Base-by-base conservation (phyloP, 192 early-diverging fungal genomes). In the Entrophospora sp. region DNA sequence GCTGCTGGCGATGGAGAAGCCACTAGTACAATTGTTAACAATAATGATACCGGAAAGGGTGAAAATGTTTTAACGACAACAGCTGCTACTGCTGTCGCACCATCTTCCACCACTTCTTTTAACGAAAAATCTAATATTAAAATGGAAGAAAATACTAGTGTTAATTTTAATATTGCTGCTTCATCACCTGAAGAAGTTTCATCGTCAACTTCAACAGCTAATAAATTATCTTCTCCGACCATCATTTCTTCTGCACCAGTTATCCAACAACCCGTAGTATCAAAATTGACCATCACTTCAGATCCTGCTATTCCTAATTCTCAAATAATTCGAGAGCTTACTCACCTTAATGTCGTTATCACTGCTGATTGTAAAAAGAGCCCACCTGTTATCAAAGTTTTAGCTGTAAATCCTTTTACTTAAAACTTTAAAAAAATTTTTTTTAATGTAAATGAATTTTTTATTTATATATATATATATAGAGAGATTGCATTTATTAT, bases 361-460 rank as follows among this genome's bases (percentile, higher is more conserved):
- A 75, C 70, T 2, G 74, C 76, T 8, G 77, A 84, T 52, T 79
- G 76, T 24, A 74, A 77, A 1, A 69, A 77, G 20, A 80, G 78
- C 1, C 82, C 80, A 2, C 80, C 82, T 69, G 65, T 80, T 27
- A 77, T 84, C 57, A 81, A 79, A 59, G 70, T 84, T 27, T 49
- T 80, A 30, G 79, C 80, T 20, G 73, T 74, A 37, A 84, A 84
- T 53, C 82, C 82, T 40, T 79, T 66, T 65, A 67, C 69, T 13
- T 73, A 68, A 60, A 46, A 46, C 2, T 46, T n/a, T n/a, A n/a
- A n/a, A n/a, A n/a, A n/a, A n/a, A n/a, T n/a, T n/a, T n/a, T n/a
- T n/a, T n/a, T n/a, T n/a, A n/a, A n/a, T n/a, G n/a, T n/a, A n/a
- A n/a, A n/a, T n/a, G n/a, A n/a, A n/a, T n/a, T n/a, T n/a, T n/a